phyloP scores from a whole-genome alignment of 495 filamentous ascomycete genomes.

The Pseudotulostoma volvatum region DNA sequence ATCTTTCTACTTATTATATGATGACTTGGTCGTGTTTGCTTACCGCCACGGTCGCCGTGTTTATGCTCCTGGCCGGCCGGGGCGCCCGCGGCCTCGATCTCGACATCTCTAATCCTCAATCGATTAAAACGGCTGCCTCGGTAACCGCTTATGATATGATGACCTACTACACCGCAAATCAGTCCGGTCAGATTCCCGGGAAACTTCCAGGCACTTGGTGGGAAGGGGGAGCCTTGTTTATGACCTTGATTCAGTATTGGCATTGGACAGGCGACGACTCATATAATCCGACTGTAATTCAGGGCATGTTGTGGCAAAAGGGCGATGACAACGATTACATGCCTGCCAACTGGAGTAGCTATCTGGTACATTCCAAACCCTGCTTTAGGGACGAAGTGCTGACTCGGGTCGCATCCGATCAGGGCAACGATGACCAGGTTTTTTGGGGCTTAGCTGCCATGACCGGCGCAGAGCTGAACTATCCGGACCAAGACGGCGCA shows the following conservation, averaged over 20 bases:
- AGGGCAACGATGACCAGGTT: constrained; percentile 42
- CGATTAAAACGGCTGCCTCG: constrained; percentile 30
- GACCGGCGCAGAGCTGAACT: constrained; percentile 34
- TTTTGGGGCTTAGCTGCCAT: constrained; percentile 43
- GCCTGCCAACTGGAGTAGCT: constrained; percentile 25
- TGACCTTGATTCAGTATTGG: constrained; percentile 35
- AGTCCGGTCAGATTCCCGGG: constrained; percentile 21
- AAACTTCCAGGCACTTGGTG: constrained; percentile 29
- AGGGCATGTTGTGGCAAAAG: constrained; percentile 34
- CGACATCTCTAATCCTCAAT: constrained; percentile 16
- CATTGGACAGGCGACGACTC: constrained; percentile 38
- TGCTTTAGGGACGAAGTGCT: neutral
- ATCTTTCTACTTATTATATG: too few species aligned
- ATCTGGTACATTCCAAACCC: constrained; percentile 12
- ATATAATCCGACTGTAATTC: constrained; percentile 34
- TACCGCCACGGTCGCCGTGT: too few species aligned
- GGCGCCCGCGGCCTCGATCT: too few species aligned
- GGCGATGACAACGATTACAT: constrained; percentile 34
- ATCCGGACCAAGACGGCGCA: constrained; percentile 26
- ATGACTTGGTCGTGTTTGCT: too few species aligned
- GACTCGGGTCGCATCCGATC: neutral
- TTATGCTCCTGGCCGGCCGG: too few species aligned
- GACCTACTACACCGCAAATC: constrained; percentile 30
- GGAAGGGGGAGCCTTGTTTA: constrained; percentile 34
- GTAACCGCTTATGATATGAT: constrained; percentile 36